These are phyloP conservation scores for Yarrowia phangngaensis DNA, from an alignment of 805 yeast genomes.

Conservation along the genomic window DNA sequence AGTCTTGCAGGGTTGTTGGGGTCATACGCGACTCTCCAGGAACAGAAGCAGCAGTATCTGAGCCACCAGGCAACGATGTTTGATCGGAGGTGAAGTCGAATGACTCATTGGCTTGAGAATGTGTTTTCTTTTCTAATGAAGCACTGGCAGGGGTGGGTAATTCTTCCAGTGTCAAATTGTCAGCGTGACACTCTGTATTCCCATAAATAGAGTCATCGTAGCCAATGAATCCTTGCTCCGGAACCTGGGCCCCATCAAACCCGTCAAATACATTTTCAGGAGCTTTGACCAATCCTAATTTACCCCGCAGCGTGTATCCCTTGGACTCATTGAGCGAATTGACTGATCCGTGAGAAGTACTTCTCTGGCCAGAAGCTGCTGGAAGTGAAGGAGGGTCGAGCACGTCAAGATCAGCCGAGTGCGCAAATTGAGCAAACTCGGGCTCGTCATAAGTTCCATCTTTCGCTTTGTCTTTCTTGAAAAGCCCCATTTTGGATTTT, in stretches of 20 bases:
- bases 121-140: too few relatives aligned
- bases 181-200: too few relatives aligned
- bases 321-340: conserved; percentile 3
- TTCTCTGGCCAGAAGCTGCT: not conserved
- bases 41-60: not conserved
- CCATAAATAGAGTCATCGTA: too few relatives aligned
- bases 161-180: too few relatives aligned
- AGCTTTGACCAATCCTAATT: conserved; percentile 1
- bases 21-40: not conserved
- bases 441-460: not conserved
- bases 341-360: conserved; percentile 1
- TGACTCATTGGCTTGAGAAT: too few relatives aligned
- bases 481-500: conserved; percentile 14
- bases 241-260: conserved; percentile 1
- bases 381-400: conserved; percentile 8
- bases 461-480: conserved; percentile 5
- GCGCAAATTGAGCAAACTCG: conserved; percentile 1
- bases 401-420: not conserved
- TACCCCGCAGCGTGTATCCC: conserved; percentile 4
- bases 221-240: too few relatives aligned
- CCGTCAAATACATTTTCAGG: conserved; percentile 10
- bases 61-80: not conserved
- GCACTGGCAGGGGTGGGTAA: too few relatives aligned
- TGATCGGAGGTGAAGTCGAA: too few relatives aligned
- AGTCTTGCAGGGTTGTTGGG: not conserved